These are phyloP conservation scores for Pseudogymnoascus sp. DNA, from an alignment of 2,329 filamentous ascomycete species.

Conservation along the genomic window DNA sequence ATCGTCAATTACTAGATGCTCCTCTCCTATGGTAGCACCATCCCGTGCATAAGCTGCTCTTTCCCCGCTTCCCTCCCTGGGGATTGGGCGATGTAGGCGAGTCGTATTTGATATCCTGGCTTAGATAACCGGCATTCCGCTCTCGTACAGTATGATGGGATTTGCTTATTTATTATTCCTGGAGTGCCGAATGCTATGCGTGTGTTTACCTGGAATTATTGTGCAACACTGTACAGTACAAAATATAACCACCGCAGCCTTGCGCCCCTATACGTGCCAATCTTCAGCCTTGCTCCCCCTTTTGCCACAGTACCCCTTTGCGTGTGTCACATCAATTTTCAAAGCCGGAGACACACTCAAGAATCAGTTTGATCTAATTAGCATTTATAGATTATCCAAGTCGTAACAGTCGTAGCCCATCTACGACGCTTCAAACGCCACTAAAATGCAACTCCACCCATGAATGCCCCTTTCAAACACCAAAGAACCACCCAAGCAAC, in stretches of 20 bases:
- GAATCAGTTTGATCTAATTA: neutral
- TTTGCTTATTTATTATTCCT: neutral
- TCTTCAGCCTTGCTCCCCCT: neutral
- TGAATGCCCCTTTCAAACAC: neutral
- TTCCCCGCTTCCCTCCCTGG: neutral
- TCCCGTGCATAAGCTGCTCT: neutral
- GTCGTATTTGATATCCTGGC: neutral
- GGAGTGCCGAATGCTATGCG: neutral
- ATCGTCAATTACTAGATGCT: neutral
- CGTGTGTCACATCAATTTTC: neutral
- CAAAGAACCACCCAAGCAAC: neutral
- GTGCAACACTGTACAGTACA: neutral
- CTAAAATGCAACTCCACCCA: neutral
- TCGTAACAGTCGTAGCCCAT: neutral
- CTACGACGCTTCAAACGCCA: neutral
- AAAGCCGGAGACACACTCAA: too few species aligned
- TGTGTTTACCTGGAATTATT: neutral
- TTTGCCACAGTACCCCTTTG: neutral
- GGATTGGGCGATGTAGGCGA: neutral
- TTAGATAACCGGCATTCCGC: neutral
- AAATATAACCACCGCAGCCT: neutral
- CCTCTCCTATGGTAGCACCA: neutral
- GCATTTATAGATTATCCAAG: slow-evolving; percentile 1
- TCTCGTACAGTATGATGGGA: neutral
- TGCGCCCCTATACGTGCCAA: neutral